Evolutionary conservation across 2,329 filamentous ascomycete genomes (phyloP).

Genomic region (Verticillium longisporum): DNA sequence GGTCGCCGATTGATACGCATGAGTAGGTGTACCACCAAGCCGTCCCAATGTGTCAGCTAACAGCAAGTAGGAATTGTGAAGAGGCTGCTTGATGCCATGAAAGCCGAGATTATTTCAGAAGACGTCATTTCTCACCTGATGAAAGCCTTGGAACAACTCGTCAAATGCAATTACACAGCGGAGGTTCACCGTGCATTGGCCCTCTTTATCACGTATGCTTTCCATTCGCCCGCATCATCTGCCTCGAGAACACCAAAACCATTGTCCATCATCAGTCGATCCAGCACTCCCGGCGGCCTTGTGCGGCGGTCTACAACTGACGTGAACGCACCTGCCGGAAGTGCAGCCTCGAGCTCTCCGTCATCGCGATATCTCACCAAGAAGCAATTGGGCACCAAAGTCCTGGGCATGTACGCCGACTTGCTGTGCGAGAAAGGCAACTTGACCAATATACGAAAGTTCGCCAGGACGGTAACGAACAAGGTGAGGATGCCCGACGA

Average conservation of each 20-base stretch:
- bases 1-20: constrained; percentile 79
- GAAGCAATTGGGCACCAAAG: constrained; percentile 64
- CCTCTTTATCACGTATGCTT: constrained; percentile 86
- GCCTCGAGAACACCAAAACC: constrained; percentile 45
- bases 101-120: constrained; percentile 69
- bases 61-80: constrained; percentile 69
- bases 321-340: neutral
- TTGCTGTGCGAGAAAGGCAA: constrained; percentile 71
- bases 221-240: constrained; percentile 54
- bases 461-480: constrained; percentile 90
- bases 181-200: constrained; percentile 83
- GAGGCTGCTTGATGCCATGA: constrained; percentile 81
- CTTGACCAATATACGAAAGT: constrained; percentile 67
- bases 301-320: constrained; percentile 18
- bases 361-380: constrained; percentile 44
- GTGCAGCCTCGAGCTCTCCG: constrained; percentile 17
- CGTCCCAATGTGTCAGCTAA: constrained; percentile 6
- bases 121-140: constrained; percentile 73
- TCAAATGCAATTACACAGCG: constrained; percentile 73
- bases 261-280: constrained; percentile 27
- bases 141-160: constrained; percentile 68
- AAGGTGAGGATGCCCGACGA: constrained; percentile 52
- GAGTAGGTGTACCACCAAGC: constrained; percentile 50
- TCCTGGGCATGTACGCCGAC: constrained; percentile 71
- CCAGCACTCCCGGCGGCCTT: constrained; percentile 29